Evolutionary conservation across 2,329 filamentous ascomycete genomes (phyloP), one percentile per base, ranked within the genome.

Genomic region (Trichoderma sp.): DNA sequence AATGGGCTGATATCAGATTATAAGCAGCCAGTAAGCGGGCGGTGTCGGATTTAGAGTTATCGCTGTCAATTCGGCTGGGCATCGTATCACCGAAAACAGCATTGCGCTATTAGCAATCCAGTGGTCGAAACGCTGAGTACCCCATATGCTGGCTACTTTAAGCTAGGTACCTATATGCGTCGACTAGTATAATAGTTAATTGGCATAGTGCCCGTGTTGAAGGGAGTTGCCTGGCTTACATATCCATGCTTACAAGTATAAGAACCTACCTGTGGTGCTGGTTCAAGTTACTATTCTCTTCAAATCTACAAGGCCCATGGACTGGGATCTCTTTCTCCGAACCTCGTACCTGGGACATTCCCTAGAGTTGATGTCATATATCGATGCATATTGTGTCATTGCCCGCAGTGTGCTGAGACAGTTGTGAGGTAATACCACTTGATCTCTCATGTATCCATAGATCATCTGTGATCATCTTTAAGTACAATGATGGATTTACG

Each of bases 1-100:
- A 29, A 64, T 49, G 33, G 43, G 62, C 62, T 65, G 49, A 57
- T 57, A 19, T 33, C 53, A 53, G 52, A n/a, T 56, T 57, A 57
- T 57, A 31, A 35, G 35, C 35, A 49, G 27, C 14, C 19, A 21
- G 62, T 11, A 57, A 56, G 16, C 33, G 52, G 37, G 35, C 62
- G 35, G 27, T 35, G 24, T 57, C 62, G 62, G 62, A 47, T 43
- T 57, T 43, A 57, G n/a, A 19, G 52, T 47, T 24, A 55, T 64
- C 49, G 40, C 49, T 55, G 37, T 57, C 24, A 21, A 2, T 57
- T 57, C 53, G 62, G 52, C 37, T 66, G 31, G 53, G 24, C 49
- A 35, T 58, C 63, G 53, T 47, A 64, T 64, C 49, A 21, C 49
- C 61, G 61, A 64, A 31, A 31, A 5, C 24, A 13, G 40, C 6